phyloP scores from a whole-genome alignment of 352 stramenopile genomes.

The Phytophthora sojae region DNA sequence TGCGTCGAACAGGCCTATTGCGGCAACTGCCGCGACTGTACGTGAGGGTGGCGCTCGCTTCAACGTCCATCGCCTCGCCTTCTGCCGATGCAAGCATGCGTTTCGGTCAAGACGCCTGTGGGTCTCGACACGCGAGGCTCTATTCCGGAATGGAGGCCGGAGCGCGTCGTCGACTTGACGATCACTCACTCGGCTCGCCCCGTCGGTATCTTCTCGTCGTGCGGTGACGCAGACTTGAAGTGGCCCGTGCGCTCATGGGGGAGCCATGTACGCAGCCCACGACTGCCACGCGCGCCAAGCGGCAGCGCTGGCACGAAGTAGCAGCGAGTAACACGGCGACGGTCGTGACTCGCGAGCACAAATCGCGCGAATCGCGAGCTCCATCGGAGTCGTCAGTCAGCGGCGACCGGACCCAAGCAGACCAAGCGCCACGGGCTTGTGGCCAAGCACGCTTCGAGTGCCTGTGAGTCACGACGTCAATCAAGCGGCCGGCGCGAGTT shows the following conservation, averaged over 20 bases:
- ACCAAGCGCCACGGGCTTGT: background rate
- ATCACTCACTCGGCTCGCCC: background rate
- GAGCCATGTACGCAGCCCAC: background rate
- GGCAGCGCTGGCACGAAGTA: slow-evolving; percentile 3
- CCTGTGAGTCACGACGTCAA: background rate
- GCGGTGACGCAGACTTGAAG: background rate
- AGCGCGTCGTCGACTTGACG: slow-evolving; percentile 19
- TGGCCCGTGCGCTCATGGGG: background rate
- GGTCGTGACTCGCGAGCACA: background rate
- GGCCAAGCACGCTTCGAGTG: background rate
- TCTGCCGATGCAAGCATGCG: too few species aligned
- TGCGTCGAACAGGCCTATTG: slow-evolving; percentile 4
- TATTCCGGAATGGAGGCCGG: slow-evolving; percentile 1
- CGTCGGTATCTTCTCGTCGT: slow-evolving; percentile 5
- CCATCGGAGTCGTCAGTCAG: background rate
- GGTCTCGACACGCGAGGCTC: slow-evolving; percentile 59
- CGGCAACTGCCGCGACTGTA: slow-evolving; percentile 17
- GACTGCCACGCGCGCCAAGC: background rate
- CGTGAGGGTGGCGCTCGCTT: slow-evolving; percentile 20
- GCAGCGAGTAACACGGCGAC: background rate
- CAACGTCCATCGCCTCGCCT: background rate
- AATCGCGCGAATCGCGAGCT: too few species aligned
- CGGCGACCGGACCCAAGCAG: background rate
- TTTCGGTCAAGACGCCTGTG: slow-evolving; percentile 6
- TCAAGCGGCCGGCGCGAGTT: background rate